Conservation (phyloP, 2,329 filamentous ascomycete genomes). For the Ophiostoma perfectum region DNA sequence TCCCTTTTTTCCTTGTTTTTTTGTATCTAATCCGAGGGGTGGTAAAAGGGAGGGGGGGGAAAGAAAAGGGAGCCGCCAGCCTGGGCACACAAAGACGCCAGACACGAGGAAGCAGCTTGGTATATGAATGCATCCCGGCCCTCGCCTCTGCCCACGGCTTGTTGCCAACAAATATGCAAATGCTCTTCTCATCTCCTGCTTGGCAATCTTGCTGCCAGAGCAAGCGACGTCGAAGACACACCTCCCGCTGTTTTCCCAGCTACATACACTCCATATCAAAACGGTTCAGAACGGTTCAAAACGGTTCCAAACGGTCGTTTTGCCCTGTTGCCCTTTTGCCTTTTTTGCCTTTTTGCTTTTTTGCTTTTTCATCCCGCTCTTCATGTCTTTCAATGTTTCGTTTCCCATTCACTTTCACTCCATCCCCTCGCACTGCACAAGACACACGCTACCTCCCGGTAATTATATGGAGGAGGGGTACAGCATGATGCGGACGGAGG, state of each 20-base stretch:
- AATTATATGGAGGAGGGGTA: slow-evolving; percentile 95
- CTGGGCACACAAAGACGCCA: background rate
- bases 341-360: slow-evolving; percentile 7
- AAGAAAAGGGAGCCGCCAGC: background rate
- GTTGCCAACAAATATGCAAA: too few relatives aligned
- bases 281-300: too few relatives aligned
- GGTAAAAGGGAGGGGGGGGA: background rate
- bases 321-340: background rate
- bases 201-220: background rate
- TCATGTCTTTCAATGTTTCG: slow-evolving; percentile 6
- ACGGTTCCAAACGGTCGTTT: background rate
- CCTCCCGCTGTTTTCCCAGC: slow-evolving; percentile 8
- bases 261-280: background rate
- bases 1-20: slow-evolving; percentile 13
- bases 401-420: background rate
- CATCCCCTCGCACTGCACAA: slow-evolving; percentile 26
- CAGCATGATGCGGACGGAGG: slow-evolving; percentile 93
- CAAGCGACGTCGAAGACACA: background rate
- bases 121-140: too few relatives aligned
- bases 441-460: slow-evolving; percentile 30
- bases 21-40: slow-evolving; percentile 14
- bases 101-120: background rate
- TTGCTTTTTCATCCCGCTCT: background rate
- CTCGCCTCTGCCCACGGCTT: too few relatives aligned
- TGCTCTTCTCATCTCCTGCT: background rate